These are phyloP conservation scores for Phalaenopsis equestris DNA, from an alignment of 106 monocot genomes.

Conservation along the genomic window DNA sequence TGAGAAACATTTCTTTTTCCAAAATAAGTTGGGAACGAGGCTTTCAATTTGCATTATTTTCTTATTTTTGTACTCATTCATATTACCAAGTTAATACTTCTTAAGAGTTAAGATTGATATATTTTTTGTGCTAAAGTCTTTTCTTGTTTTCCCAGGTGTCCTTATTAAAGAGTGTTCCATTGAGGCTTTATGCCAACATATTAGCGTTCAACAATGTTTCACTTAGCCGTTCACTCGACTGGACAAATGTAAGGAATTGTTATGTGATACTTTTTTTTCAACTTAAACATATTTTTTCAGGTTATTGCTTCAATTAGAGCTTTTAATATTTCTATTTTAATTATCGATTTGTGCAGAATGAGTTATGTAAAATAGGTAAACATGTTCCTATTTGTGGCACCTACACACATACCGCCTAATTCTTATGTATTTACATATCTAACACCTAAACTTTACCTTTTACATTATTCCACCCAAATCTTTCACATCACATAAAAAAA, in stretches of 20 bases:
- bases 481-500: background rate
- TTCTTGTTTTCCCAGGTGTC: slow-evolving; percentile 42
- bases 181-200: slow-evolving; percentile 54
- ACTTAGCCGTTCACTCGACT: slow-evolving; percentile 29
- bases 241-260: slow-evolving; percentile 57
- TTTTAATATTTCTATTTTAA: background rate
- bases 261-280: background rate
- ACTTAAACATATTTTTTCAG: background rate
- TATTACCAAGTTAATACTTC: background rate
- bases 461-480: background rate
- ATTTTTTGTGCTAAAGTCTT: background rate
- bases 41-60: background rate
- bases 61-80: background rate
- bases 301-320: background rate
- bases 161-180: slow-evolving; percentile 66
- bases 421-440: too few species aligned
- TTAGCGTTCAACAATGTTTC: slow-evolving; percentile 58
- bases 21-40: background rate
- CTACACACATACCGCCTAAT: too few species aligned
- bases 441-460: too few species aligned
- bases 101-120: background rate
- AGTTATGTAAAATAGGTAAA: background rate
- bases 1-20: background rate
- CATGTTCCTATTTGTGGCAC: too few species aligned
- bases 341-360: background rate